Percentiles rank a stretch among this genome's conserved stretches.
These are phyloP conservation scores for Rhizopogon sp. DNA, from an alignment of 768 basidiomycete species.

Conservation along the genomic window DNA sequence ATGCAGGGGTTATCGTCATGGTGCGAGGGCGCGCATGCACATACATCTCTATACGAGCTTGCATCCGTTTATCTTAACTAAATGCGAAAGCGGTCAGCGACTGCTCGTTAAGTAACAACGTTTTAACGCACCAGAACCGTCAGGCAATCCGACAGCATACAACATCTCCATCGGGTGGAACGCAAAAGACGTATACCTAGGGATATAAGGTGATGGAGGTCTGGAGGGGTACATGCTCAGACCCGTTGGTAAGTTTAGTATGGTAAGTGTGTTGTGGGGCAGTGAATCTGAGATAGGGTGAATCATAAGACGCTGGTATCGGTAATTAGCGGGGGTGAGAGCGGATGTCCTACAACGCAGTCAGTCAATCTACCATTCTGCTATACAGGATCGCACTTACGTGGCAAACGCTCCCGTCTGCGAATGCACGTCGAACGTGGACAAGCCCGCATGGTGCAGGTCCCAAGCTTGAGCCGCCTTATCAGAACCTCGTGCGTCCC, in stretches of 20 bases:
- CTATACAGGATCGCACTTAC: slow-evolving; percentile 40
- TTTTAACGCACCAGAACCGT: slow-evolving; percentile 48
- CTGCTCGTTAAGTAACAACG: neutral
- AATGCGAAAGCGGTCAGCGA: slow-evolving; percentile 6
- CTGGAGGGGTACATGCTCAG: slow-evolving; percentile 52
- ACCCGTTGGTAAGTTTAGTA: slow-evolving; percentile 48
- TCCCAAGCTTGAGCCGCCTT: slow-evolving; percentile 58
- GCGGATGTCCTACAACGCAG: slow-evolving; percentile 46
- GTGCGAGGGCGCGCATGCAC: neutral
- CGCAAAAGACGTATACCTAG: slow-evolving; percentile 55
- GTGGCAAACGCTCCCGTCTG: slow-evolving; percentile 79
- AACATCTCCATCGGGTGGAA: slow-evolving; percentile 91
- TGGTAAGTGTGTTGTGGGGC: slow-evolving; percentile 41
- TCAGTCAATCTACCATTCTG: slow-evolving; percentile 1
- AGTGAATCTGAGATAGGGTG: slow-evolving; percentile 45
- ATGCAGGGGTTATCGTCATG: neutral
- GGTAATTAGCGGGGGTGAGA: slow-evolving; percentile 55
- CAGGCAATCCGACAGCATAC: slow-evolving; percentile 66
- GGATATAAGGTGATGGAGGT: slow-evolving; percentile 54
- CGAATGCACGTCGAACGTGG: slow-evolving; percentile 84
- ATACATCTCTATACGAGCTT: slow-evolving; percentile 32
- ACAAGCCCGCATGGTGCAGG: slow-evolving; percentile 64
- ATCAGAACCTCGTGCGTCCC: slow-evolving; percentile 76
- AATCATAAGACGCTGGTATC: slow-evolving; percentile 58
- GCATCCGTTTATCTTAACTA: slow-evolving; percentile 56